phyloP scores from a whole-genome alignment of 176 grass and related monocot genomes.

The Calamus simplicifolius region DNA sequence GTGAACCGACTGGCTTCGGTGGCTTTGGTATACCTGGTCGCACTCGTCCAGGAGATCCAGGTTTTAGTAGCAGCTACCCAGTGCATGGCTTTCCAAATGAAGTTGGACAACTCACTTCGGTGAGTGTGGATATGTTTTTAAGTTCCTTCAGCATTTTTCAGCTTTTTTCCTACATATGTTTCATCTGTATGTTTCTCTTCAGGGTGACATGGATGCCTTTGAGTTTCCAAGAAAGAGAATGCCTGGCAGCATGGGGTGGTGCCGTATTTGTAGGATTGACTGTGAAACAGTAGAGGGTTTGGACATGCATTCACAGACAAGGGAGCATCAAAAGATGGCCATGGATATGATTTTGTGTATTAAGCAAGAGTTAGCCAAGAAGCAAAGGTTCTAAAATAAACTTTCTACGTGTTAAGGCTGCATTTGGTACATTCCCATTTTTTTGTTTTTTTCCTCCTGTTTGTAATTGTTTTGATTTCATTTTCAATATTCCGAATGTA shows the following conservation, averaged over 20 bases:
- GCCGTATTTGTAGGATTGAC: conserved; percentile 72
- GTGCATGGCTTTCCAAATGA: conserved; percentile 47
- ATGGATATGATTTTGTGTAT: conserved; percentile 86
- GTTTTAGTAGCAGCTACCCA: conserved; percentile 32
- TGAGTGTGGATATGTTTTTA: conserved; percentile 24
- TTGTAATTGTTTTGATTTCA: no score
- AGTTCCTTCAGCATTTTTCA: not conserved
- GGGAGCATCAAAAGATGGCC: conserved; percentile 78
- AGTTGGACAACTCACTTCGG: conserved; percentile 29
- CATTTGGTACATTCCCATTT: no score
- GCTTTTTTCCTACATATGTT: no score
- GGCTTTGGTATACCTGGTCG: conserved; percentile 28
- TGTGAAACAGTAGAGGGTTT: conserved; percentile 76
- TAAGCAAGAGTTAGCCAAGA: conserved; percentile 69
- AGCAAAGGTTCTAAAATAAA: conserved; percentile 40
- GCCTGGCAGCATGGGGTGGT: conserved; percentile 51
- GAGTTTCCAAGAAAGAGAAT: conserved; percentile 43
- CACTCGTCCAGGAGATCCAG: conserved; percentile 32
- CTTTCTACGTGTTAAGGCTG: no score
- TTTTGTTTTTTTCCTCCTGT: no score
- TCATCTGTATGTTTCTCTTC: not conserved
- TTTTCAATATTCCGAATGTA: conserved; percentile 3
- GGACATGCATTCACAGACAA: conserved; percentile 72
- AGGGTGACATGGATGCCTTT: conserved; percentile 24
- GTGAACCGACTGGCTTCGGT: conserved; percentile 30